Conservation (phyloP, 148 eudicot species). For the Limonium bicolor region DNA sequence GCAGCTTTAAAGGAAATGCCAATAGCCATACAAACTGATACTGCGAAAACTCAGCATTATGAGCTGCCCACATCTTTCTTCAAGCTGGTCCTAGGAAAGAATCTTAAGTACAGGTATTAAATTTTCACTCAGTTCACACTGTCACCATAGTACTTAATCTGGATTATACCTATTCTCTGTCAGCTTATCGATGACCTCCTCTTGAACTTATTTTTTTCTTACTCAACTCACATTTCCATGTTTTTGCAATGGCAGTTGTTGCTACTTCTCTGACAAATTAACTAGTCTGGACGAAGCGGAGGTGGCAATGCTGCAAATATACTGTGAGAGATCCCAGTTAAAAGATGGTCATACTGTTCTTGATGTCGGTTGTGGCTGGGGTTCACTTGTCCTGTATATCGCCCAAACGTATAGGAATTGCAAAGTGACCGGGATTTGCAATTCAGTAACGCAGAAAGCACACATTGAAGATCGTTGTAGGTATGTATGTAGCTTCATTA, state of each 20-base stretch:
- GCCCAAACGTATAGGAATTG: slow-evolving; percentile 69
- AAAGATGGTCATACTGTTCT: slow-evolving; percentile 87
- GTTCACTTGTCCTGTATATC: slow-evolving; percentile 67
- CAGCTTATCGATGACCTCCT: background rate
- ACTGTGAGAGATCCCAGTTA: slow-evolving; percentile 67
- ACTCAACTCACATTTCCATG: background rate
- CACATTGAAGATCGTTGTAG: slow-evolving; percentile 60
- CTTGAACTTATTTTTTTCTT: background rate
- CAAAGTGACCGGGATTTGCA: slow-evolving; percentile 80
- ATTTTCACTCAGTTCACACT: background rate
- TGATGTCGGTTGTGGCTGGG: slow-evolving; percentile 99
- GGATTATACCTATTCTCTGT: background rate
- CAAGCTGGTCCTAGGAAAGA: slow-evolving; percentile 78
- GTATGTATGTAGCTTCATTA: slow-evolving; percentile 17
- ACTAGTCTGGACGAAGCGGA: slow-evolving; percentile 78
- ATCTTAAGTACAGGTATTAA: slow-evolving; percentile 78
- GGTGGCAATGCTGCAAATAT: slow-evolving; percentile 65
- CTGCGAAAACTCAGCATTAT: slow-evolving; percentile 74
- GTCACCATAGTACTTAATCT: too few relatives aligned
- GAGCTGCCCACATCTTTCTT: slow-evolving; percentile 96
- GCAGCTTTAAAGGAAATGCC: slow-evolving; percentile 88
- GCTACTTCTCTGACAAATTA: slow-evolving; percentile 45
- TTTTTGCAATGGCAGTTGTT: slow-evolving; percentile 45
- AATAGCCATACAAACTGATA: slow-evolving; percentile 77
- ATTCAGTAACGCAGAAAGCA: slow-evolving; percentile 77